Base-by-base conservation (phyloP, 108 stramenopile genomes). In the Epithemia pelagica region DNA sequence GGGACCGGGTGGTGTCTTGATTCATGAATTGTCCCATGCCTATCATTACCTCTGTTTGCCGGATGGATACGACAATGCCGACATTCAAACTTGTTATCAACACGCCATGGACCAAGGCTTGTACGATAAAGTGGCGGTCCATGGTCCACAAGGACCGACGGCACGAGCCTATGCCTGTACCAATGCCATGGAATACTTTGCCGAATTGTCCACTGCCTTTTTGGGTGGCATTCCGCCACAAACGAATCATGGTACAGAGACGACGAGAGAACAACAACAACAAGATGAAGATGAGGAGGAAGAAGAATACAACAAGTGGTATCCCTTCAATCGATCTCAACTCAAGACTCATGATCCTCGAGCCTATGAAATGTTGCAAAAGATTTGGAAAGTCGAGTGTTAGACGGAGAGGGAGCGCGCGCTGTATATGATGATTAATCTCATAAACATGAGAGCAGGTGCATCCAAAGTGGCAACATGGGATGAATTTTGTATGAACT, bases 131-230 rank as follows among this genome's bases (percentile, higher is more conserved):
- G 95, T 96, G 7, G 53, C 60, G 23, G 87, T 89, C 5, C 90
- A 88, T 67, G 83, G 83, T 28, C 21, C 62, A 7, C 72, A 82
- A 66, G 81, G 85, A 15, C 70, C 81, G 3, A 66, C 61, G 52
- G 71, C 77, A 22, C 77, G 76, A 55, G 91, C 88, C 21, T 96
- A 96, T 77, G 95, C 95, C 26, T 88, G 88, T 65, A 68, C 77
- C n/a, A 84, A 94, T 73, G 55, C 56, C 30, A 92, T 88, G 88
- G 92, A 94, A 76, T 96, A 94, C 75, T 96, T 92, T 76, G 95
- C 95, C 0, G 92, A 96, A 59, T 71, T 96, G 52, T 88, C 86
- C 30, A 75, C 78, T 37, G 92, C 92, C 21, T 96, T 90, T 80
- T 72, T 94, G 46, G 90, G 90, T 21, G 91, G 91, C n/a, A n/a